These are phyloP conservation scores for Verticillium isaacii DNA, from an alignment of 2,329 filamentous ascomycete species.

Conservation along the genomic window DNA sequence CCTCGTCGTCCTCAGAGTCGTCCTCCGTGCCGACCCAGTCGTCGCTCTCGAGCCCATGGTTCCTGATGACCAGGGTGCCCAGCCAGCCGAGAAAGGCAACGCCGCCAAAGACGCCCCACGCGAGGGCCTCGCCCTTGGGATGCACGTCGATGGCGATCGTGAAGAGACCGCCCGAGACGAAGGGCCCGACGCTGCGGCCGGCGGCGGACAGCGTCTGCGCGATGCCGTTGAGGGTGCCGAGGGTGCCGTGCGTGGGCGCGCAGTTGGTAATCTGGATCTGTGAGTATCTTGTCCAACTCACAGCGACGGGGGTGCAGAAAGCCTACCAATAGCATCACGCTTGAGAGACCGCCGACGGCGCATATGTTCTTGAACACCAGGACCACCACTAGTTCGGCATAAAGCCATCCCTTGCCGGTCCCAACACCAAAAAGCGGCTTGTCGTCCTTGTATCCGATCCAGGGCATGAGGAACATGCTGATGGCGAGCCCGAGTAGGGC, in stretches of 20 bases:
- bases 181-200: conserved; percentile 82
- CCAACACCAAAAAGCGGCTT: conserved; percentile 51
- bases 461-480: conserved; percentile 84
- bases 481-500: conserved; percentile 76
- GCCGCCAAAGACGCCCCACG: conserved; percentile 84
- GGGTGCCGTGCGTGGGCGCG: conserved; percentile 75
- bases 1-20: conserved; percentile 15
- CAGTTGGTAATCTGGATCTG: conserved; percentile 78
- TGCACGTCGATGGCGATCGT: conserved; percentile 68
- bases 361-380: conserved; percentile 87
- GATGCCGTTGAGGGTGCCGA: conserved; percentile 88
- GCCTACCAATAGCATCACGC: conserved; percentile 78
- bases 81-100: conserved; percentile 77
- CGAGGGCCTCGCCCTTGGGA: conserved; percentile 77
- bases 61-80: conserved; percentile 72
- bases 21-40: conserved; percentile 40
- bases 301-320: neutral
- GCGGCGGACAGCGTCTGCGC: conserved; percentile 91
- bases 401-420: conserved; percentile 65
- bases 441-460: conserved; percentile 71
- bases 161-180: conserved; percentile 83
- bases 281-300: conserved; percentile 1
- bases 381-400: conserved; percentile 73
- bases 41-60: conserved; percentile 54
- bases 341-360: conserved; percentile 83